These are phyloP conservation scores for Fimicolochytrium jonesii DNA, from an alignment of 192 early-diverging fungal genomes.

Conservation along the genomic window DNA sequence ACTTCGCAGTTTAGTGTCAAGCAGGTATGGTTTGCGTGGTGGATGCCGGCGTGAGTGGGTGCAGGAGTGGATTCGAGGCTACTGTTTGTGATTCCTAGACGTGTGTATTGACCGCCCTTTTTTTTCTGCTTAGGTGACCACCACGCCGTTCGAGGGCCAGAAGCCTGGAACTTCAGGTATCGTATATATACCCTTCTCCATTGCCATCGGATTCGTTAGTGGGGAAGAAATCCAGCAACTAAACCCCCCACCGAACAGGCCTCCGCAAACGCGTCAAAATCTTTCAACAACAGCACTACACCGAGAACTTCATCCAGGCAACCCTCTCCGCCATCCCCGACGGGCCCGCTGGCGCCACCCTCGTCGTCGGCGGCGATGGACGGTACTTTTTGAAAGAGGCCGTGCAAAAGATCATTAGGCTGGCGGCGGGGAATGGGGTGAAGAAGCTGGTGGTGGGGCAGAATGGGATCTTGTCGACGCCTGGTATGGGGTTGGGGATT, in stretches of 20 bases:
- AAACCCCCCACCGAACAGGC: slow-evolving; percentile 41
- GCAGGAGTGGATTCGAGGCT: neutral
- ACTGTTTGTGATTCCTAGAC: neutral
- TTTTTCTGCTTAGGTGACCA: slow-evolving; percentile 44
- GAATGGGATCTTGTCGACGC: slow-evolving; percentile 91
- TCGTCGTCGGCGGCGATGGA: slow-evolving; percentile 96
- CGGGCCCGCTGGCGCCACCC: slow-evolving; percentile 69
- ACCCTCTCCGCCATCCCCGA: slow-evolving; percentile 75
- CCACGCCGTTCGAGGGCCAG: slow-evolving; percentile 82
- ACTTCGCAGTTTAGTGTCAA: neutral
- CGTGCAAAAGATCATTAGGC: slow-evolving; percentile 79
- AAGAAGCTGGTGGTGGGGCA: slow-evolving; percentile 88
- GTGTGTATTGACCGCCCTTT: no score
- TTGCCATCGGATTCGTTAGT: neutral
- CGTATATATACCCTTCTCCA: neutral
- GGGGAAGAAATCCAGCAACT: neutral
- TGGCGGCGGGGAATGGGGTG: slow-evolving; percentile 76
- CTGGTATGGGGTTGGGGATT: no score
- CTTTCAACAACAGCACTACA: slow-evolving; percentile 92
- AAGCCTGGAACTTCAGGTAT: slow-evolving; percentile 88
- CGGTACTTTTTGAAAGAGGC: slow-evolving; percentile 84
- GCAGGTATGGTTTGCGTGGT: neutral
- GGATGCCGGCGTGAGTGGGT: neutral
- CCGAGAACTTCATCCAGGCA: slow-evolving; percentile 94
- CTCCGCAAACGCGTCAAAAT: slow-evolving; percentile 93